Conservation (phyloP, 2,329 filamentous ascomycete species). For the Bimuria novae-zelandiae region DNA sequence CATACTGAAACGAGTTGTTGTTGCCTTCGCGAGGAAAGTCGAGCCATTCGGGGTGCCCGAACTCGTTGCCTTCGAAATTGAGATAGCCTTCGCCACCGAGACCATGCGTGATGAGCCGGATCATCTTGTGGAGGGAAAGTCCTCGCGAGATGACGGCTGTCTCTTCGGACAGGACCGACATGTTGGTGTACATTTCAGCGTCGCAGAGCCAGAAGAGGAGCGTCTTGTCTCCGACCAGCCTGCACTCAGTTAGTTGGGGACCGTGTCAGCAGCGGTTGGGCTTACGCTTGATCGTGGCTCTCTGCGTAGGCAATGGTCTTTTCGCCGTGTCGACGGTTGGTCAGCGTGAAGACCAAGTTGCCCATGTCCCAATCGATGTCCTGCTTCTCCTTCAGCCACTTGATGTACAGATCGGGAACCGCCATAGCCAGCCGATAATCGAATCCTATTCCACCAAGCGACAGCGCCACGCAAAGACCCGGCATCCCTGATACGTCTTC, state of each 20-base stretch:
- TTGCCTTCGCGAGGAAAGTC: constrained; percentile 96
- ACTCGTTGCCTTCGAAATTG: constrained; percentile 99
- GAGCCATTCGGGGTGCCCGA: constrained; percentile 98
- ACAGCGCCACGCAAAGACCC: constrained; percentile 84
- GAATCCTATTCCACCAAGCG: constrained; percentile 89
- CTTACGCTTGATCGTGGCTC: constrained; percentile 96
- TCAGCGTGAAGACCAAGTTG: constrained; percentile 82
- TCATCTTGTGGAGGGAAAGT: constrained; percentile 95
- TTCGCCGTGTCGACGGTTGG: constrained; percentile 90
- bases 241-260: constrained; percentile 47
- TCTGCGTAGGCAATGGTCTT: constrained; percentile 99
- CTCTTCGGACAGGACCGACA: constrained; percentile 83
- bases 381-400: constrained; percentile 90
- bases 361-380: constrained; percentile 92
- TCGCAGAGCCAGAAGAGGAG: constrained; percentile 99
- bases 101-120: constrained; percentile 86
- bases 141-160: constrained; percentile 89
- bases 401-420: constrained; percentile 98
- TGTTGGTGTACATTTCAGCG: constrained; percentile 96
- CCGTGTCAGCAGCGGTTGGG: constrained; percentile 21
- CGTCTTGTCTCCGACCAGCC: constrained; percentile 93
- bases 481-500: constrained; percentile 99
- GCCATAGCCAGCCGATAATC: constrained; percentile 98
- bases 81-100: constrained; percentile 96
- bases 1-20: constrained; percentile 91